These are phyloP conservation scores for Vaucheria bursata DNA, from an alignment of 352 stramenopile genomes.

Conservation along the genomic window DNA sequence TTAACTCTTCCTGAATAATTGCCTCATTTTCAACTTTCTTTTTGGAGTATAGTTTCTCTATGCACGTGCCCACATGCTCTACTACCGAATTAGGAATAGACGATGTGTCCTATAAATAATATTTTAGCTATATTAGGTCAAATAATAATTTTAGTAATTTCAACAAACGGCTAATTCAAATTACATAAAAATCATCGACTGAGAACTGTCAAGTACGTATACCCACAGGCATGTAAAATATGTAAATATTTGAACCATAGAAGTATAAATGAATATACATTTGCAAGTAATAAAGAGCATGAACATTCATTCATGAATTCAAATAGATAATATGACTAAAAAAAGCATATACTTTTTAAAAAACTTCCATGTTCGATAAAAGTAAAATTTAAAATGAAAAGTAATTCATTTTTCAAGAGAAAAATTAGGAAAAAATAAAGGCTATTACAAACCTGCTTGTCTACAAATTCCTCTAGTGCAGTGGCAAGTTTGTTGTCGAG, in stretches of 20 bases:
- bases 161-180: no score
- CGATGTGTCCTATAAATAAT: neutral
- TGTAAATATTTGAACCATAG: no score
- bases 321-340: no score
- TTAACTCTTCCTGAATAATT: constrained; percentile 34
- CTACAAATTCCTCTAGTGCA: constrained; percentile 61
- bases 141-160: no score
- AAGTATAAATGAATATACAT: no score
- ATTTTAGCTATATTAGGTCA: no score
- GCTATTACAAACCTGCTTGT: constrained; percentile 51
- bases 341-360: neutral
- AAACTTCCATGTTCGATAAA: neutral
- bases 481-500: constrained; percentile 46
- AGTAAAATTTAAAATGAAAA: neutral
- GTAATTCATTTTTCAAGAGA: neutral
- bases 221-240: no score
- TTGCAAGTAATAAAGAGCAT: no score
- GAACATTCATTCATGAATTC: no score
- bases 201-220: no score
- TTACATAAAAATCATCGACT: no score
- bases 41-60: constrained; percentile 13
- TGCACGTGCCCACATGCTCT: constrained; percentile 13
- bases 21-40: constrained; percentile 23
- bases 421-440: neutral
- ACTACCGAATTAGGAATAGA: constrained; percentile 24